Percentiles rank a stretch among this genome's conserved stretches.
phyloP scores from a whole-genome alignment of 2,329 filamentous ascomycete genomes.

The Stenocarpella maydis region DNA sequence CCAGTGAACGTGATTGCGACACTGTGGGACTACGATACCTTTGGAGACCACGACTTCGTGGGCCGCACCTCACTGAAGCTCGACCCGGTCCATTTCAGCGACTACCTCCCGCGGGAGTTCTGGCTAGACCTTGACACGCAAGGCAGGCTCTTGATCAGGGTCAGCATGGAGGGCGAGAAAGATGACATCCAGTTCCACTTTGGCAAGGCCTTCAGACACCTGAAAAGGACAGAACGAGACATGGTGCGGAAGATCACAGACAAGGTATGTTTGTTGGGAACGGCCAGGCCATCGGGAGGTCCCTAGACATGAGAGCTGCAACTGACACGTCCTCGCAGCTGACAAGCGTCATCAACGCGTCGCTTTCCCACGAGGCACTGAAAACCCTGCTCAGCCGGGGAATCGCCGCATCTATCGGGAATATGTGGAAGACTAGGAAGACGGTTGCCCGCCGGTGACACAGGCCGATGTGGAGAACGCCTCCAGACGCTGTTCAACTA shows the following conservation, averaged over 20 bases:
- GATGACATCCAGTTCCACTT: slow-evolving; percentile 99
- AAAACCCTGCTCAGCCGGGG: slow-evolving; percentile 76
- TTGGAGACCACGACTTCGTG: slow-evolving; percentile 97
- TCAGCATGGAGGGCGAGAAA: slow-evolving; percentile 98
- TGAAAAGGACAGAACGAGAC: slow-evolving; percentile 95
- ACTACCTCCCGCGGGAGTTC: slow-evolving; percentile 94
- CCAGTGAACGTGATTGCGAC: slow-evolving; percentile 95
- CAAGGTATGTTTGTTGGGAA: slow-evolving; percentile 72
- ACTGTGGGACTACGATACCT: slow-evolving; percentile 97
- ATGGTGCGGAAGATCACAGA: slow-evolving; percentile 99
- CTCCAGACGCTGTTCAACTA: slow-evolving; percentile 88
- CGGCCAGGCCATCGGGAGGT: not conserved
- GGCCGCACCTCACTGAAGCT: slow-evolving; percentile 96
- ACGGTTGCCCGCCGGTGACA: slow-evolving; percentile 67
- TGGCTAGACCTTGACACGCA: slow-evolving; percentile 98
- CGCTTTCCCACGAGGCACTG: slow-evolving; percentile 83
- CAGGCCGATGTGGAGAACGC: slow-evolving; percentile 81
- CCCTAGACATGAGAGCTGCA: not conserved
- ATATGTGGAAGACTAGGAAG: slow-evolving; percentile 68
- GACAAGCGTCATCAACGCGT: slow-evolving; percentile 89
- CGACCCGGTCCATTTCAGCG: slow-evolving; percentile 96
- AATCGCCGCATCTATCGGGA: slow-evolving; percentile 76
- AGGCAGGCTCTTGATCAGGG: slow-evolving; percentile 84
- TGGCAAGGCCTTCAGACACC: slow-evolving; percentile 91
- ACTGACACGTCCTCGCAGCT: slow-evolving; percentile 61